These are phyloP conservation scores for Botrytis pseudocinerea DNA, from an alignment of 2,329 filamentous ascomycete species.

Conservation along the genomic window DNA sequence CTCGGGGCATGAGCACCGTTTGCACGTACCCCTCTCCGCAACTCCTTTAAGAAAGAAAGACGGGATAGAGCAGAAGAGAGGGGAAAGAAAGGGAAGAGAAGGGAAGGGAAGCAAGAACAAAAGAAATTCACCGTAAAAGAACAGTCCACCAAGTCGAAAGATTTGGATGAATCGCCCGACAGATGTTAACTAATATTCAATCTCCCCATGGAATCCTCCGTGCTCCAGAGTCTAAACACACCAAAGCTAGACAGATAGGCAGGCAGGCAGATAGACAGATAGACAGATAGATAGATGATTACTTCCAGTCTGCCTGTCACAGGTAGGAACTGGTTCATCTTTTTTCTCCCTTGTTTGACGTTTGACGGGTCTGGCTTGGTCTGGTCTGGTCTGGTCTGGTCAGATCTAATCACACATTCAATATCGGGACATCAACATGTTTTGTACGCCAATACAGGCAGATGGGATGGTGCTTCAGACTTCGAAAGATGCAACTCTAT, in stretches of 20 bases:
- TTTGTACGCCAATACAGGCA: not conserved
- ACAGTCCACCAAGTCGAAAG: not conserved
- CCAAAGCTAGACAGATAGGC: not conserved
- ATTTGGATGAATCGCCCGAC: not conserved
- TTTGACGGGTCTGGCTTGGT: not conserved
- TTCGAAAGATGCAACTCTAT: not conserved
- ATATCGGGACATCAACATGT: not conserved
- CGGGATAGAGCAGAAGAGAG: not conserved
- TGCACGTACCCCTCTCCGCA: not conserved
- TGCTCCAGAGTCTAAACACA: not conserved
- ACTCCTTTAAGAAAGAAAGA: not conserved
- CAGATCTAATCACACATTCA: not conserved
- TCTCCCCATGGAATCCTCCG: not conserved
- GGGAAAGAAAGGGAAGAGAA: not conserved
- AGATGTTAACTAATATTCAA: not conserved
- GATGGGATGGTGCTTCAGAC: not conserved
- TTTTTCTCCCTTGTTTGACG: not conserved
- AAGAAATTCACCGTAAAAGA: too few relatives aligned
- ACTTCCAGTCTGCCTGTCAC: not conserved
- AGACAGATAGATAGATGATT: not conserved
- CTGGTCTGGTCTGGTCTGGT: not conserved
- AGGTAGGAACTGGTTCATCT: not conserved
- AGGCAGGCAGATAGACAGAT: not conserved
- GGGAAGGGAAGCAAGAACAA: not conserved
- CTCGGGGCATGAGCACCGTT: not conserved